Base-by-base conservation (phyloP, 495 filamentous ascomycete species). In the Staphylotrichum tortipilum region DNA sequence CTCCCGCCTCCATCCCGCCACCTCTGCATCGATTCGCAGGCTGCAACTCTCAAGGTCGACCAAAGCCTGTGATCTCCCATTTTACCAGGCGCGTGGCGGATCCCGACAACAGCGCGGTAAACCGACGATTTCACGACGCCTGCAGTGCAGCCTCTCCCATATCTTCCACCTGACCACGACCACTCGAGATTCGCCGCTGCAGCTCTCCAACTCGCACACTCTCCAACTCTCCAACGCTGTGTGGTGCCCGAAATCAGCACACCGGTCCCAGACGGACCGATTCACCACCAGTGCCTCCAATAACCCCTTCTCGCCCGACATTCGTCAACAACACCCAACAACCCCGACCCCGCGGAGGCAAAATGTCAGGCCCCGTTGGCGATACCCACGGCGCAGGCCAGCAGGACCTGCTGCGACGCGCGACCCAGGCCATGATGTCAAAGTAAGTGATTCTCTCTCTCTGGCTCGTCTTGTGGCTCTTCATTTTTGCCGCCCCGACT, bases 391-490 rank as follows among this genome's bases (percentile, higher is more conserved):
- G 58, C 31, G 44, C 52, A n/a, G 69, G 70, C 56, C 60, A 61
- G 41, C 69, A 66, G 40, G 77, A 79, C 63, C 61, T 79, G 61
- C 61, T 79, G 28, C 66, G 69, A 64, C 68, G 74, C 59, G 77
- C 77, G 44, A 78, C 77, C 31, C 74, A 78, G 53, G 70, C 71
- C 50, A 72, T 79, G 73, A 78, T 78, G 72, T 73, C 72, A 69
- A 79, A 66, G 77, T 79, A 75, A 57, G 71, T 72, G 24, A 43
- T 49, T 30, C 17, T 50, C 26, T 55, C n/a, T n/a, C n/a, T n/a
- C n/a, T n/a, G n/a, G n/a, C n/a, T n/a, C n/a, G n/a, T n/a, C n/a
- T n/a, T n/a, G n/a, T n/a, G n/a, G n/a, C n/a, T n/a, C n/a, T n/a
- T n/a, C n/a, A n/a, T n/a, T n/a, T n/a, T n/a, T n/a, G n/a, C n/a